These are phyloP conservation scores for Leptodermis oblonga DNA, from an alignment of 257 asterid genomes.

Conservation along the genomic window DNA sequence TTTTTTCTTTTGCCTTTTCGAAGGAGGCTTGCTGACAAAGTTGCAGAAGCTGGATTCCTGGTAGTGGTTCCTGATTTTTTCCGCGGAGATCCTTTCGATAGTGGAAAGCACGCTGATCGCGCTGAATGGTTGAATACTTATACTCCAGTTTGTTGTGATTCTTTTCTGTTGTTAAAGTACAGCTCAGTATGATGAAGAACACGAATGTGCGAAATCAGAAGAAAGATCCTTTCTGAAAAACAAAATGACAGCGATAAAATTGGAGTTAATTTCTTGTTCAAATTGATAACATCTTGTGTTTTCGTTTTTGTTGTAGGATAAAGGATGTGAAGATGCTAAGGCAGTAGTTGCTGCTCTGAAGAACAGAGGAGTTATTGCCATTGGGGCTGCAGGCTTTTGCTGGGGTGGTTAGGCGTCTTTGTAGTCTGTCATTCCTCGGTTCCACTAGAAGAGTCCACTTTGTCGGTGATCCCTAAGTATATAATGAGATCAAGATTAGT, in stretches of 20 bases:
- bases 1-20: constrained; percentile 7
- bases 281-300: neutral
- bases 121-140: constrained; percentile 40
- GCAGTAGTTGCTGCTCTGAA: constrained; percentile 40
- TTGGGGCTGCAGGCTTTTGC: constrained; percentile 78
- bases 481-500: neutral
- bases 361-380: constrained; percentile 45
- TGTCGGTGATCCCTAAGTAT: too few relatives aligned
- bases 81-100: constrained; percentile 52
- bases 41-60: constrained; percentile 52
- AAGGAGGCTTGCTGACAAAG: constrained; percentile 68
- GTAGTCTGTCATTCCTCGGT: neutral
- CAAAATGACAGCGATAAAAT: neutral
- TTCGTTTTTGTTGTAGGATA: constrained; percentile 31
- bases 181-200: too few relatives aligned
- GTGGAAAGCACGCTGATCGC: neutral
- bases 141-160: too few relatives aligned
- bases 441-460: too few relatives aligned
- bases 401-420: constrained; percentile 58
- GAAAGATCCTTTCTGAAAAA: neutral
- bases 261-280: neutral
- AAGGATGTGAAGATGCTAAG: constrained; percentile 70
- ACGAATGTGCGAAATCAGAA: neutral
- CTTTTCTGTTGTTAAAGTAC: too few relatives aligned
- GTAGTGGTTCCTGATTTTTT: constrained; percentile 75